These are phyloP conservation scores for Cantharellus anzutake DNA, from an alignment of 768 basidiomycete species.

Conservation along the genomic window DNA sequence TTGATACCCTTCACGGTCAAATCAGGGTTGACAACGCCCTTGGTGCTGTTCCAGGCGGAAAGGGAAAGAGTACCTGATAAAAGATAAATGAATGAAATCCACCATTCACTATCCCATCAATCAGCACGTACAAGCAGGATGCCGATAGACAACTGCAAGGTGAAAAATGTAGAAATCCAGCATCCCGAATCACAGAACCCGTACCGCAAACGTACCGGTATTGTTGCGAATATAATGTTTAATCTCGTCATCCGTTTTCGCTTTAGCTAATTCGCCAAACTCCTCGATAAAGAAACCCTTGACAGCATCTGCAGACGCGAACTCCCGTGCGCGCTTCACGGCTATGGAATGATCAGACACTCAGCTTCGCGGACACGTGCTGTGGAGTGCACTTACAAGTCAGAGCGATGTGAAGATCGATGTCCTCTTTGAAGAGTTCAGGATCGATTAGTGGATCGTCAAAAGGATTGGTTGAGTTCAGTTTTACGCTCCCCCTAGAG, in stretches of 20 bases:
- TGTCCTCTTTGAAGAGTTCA: not conserved
- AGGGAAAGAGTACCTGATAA: not conserved
- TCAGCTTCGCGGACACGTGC: not conserved
- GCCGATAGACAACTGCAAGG: not conserved
- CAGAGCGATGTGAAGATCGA: not conserved
- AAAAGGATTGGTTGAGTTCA: not conserved
- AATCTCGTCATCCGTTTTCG: not conserved
- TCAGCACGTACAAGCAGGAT: not conserved
- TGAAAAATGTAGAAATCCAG: too few species aligned
- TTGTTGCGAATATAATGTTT: not conserved
- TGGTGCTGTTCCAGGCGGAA: slow-evolving; percentile 7
- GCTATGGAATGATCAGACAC: not conserved
- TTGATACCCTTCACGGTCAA: slow-evolving; percentile 25
- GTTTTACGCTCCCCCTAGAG: not conserved
- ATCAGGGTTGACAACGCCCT: slow-evolving; percentile 24
- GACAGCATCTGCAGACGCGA: not conserved
- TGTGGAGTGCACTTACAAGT: not conserved
- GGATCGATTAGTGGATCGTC: slow-evolving; percentile 1
- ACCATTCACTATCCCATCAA: not conserved
- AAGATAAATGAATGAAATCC: not conserved
- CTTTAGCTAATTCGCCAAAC: not conserved
- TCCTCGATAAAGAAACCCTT: not conserved
- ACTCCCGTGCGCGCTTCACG: not conserved
- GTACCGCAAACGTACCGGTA: not conserved
- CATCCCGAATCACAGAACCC: too few species aligned